phyloP scores from a whole-genome alignment of 2,329 filamentous ascomycete genomes.

The Aspergillus terreus region DNA sequence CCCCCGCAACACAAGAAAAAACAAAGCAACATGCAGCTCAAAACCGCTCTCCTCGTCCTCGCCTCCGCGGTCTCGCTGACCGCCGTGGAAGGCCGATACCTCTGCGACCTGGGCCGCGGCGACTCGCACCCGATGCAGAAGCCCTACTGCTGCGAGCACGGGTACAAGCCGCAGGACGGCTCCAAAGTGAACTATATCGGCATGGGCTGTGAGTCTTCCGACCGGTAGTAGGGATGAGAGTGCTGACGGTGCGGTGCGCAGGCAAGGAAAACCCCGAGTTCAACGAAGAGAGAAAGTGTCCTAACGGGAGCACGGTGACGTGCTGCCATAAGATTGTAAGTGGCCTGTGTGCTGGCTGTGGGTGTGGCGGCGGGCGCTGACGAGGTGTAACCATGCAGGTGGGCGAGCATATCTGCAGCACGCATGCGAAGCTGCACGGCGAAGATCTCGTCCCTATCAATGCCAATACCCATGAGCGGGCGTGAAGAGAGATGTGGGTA shows the following conservation, averaged over 20 bases:
- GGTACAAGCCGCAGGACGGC: background rate
- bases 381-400: background rate
- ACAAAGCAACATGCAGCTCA: constrained; percentile 13
- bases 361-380: background rate
- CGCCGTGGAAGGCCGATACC: constrained; percentile 7
- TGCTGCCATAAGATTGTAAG: background rate
- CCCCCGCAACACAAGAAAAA: too few species aligned
- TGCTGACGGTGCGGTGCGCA: background rate
- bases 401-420: background rate
- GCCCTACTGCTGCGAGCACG: constrained; percentile 25
- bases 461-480: too few species aligned
- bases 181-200: background rate
- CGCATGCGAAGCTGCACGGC: background rate
- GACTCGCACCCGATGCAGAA: constrained; percentile 23
- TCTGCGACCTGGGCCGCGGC: constrained; percentile 25
- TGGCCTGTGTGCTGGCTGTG: background rate
- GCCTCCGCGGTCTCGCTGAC: constrained; percentile 11
- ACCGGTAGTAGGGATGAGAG: background rate
- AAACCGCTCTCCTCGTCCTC: constrained; percentile 15
- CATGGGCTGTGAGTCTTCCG: background rate
- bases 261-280: background rate
- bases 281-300: background rate
- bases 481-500: too few species aligned
- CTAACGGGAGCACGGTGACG: background rate
- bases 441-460: background rate